Conservation (phyloP, 768 basidiomycete genomes). For the Rhodotorula paludigena region DNA sequence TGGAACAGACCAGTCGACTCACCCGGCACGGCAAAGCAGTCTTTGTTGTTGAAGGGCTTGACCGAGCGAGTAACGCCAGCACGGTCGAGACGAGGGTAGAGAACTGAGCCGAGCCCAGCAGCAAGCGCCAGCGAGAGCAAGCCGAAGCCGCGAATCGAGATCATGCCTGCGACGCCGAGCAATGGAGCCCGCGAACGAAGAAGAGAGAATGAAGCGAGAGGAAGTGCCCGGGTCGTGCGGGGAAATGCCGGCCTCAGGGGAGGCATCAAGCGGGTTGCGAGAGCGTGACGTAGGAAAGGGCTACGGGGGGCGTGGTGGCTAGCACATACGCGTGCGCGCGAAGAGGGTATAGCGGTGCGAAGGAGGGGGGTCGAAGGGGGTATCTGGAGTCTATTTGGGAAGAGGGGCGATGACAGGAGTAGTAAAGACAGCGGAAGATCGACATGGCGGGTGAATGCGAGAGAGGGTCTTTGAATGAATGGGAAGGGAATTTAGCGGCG, state of each 20-base stretch:
- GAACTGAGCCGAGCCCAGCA: not conserved
- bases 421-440: too few relatives aligned
- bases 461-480: too few relatives aligned
- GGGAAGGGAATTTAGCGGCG: not conserved
- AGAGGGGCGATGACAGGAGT: not conserved
- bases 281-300: too few relatives aligned
- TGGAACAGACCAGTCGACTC: not conserved
- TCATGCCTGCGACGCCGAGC: not conserved
- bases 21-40: constrained; percentile 22
- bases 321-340: too few relatives aligned
- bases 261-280: not conserved
- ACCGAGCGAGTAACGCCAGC: not conserved
- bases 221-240: too few relatives aligned
- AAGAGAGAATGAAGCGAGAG: too few relatives aligned
- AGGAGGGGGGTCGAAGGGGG: not conserved
- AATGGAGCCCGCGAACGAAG: too few relatives aligned
- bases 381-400: not conserved
- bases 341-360: too few relatives aligned
- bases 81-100: not conserved
- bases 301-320: too few relatives aligned
- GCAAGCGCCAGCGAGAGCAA: not conserved
- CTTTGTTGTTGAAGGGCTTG: constrained; percentile 10
- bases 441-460: not conserved
- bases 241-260: too few relatives aligned
- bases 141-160: not conserved